These are phyloP conservation scores for Pseudonitzschia delicatissima DNA, from an alignment of 108 stramenopile genomes.

Conservation along the genomic window DNA sequence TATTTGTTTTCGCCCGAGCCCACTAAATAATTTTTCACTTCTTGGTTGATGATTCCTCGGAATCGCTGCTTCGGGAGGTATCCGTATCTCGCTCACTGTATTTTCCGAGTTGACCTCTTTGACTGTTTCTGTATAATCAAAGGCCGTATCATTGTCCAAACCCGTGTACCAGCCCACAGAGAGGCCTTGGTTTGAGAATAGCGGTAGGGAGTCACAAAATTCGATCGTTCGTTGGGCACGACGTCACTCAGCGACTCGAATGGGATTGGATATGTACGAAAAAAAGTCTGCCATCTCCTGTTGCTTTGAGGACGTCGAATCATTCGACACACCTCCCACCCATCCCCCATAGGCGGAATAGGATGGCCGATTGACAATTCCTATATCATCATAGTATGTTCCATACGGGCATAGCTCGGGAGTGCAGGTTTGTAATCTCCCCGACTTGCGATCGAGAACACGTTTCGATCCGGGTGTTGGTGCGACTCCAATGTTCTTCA, in stretches of 20 bases:
- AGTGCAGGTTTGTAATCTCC: conserved; percentile 34
- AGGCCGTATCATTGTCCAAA: conserved; percentile 10
- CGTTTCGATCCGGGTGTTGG: conserved; percentile 15
- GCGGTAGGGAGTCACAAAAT: conserved; percentile 23
- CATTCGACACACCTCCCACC: conserved; percentile 34
- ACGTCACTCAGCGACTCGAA: conserved; percentile 29
- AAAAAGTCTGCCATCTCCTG: conserved; percentile 45
- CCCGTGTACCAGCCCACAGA: conserved; percentile 29
- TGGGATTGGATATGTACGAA: conserved; percentile 25
- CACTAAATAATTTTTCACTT: conserved; percentile 22
- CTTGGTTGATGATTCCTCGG: conserved; percentile 27
- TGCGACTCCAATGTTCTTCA: conserved; percentile 29
- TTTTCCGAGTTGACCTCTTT: conserved; percentile 33
- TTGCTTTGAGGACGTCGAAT: conserved; percentile 10
- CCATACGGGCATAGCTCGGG: conserved; percentile 33
- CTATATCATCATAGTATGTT: conserved; percentile 35
- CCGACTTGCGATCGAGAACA: conserved; percentile 16
- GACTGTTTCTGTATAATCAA: conserved; percentile 36
- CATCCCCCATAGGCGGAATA: conserved; percentile 52
- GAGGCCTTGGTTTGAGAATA: conserved; percentile 20
- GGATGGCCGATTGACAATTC: conserved; percentile 43
- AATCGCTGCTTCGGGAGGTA: conserved; percentile 24
- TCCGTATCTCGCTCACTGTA: conserved; percentile 40
- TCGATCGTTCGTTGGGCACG: conserved; percentile 31
- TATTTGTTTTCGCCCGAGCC: neutral